Conservation (phyloP, 2,329 filamentous ascomycete genomes). For the Apiospora sp. region DNA sequence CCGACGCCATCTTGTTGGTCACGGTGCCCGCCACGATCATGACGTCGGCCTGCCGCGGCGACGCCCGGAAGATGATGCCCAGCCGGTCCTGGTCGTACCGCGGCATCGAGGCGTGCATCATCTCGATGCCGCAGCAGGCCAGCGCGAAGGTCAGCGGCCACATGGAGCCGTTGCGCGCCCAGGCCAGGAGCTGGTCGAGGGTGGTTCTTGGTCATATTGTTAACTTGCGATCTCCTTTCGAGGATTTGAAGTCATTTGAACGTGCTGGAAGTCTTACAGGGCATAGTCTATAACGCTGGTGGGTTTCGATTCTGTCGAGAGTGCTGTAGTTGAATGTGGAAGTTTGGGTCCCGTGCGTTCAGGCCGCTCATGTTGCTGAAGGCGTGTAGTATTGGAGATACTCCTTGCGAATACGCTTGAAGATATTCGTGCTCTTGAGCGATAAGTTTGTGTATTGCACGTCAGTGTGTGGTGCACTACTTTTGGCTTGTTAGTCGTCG, state of each 20-base stretch:
- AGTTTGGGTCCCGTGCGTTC: neutral
- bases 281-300: conserved; percentile 32
- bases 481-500: neutral
- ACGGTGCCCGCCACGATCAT: conserved; percentile 95
- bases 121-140: conserved; percentile 88
- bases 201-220: conserved; percentile 64
- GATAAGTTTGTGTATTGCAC: neutral
- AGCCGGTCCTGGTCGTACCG: conserved; percentile 90
- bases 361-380: neutral
- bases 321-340: conserved; percentile 12
- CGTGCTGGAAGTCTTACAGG: too few relatives aligned
- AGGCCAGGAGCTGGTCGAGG: conserved; percentile 81
- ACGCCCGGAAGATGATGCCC: conserved; percentile 90
- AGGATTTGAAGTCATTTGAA: too few relatives aligned
- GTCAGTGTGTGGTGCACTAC: neutral
- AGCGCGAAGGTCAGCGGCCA: conserved; percentile 92
- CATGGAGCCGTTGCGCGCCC: conserved; percentile 84
- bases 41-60: conserved; percentile 86
- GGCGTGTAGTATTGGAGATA: neutral
- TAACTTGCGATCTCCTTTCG: neutral
- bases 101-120: conserved; percentile 90
- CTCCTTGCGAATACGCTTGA: neutral
- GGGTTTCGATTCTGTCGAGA: conserved; percentile 26
- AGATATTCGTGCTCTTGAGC: neutral
- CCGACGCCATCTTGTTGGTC: conserved; percentile 96